Percentiles rank a stretch among this genome's conserved stretches.
These are phyloP conservation scores for Ceratobasidium sp. DNA, from an alignment of 1,284 basidiomycete genomes.

Conservation along the genomic window DNA sequence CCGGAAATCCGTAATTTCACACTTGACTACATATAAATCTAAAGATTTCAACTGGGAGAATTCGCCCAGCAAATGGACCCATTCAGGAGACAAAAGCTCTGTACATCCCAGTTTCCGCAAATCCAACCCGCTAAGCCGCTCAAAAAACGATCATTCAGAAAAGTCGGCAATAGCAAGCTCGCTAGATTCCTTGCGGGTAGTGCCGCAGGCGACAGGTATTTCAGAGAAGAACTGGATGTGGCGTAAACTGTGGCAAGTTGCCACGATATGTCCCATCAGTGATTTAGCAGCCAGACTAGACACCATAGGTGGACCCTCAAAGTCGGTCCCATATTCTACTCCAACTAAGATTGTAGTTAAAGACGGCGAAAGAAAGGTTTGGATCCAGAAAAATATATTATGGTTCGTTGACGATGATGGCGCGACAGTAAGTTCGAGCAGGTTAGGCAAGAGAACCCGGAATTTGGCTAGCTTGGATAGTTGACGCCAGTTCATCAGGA, in stretches of 20 bases:
- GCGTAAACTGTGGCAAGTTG: background rate
- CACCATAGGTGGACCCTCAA: background rate
- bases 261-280: background rate
- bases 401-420: background rate
- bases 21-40: background rate
- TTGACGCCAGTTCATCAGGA: background rate
- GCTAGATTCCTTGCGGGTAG: background rate
- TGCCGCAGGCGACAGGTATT: background rate
- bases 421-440: background rate
- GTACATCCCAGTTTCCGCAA: background rate
- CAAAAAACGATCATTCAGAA: constrained; percentile 1
- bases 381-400: background rate
- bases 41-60: background rate
- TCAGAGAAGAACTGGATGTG: background rate
- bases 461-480: background rate
- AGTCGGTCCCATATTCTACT: too few species aligned
- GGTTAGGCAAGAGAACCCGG: background rate
- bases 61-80: background rate
- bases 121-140: background rate
- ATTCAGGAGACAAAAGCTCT: background rate
- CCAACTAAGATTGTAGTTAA: background rate
- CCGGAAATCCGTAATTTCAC: background rate
- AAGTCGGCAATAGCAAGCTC: background rate
- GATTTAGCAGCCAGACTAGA: background rate
- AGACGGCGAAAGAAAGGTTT: background rate